phyloP scores from a whole-genome alignment of 1,284 basidiomycete genomes.

The Microstroma glucosiphilum region DNA sequence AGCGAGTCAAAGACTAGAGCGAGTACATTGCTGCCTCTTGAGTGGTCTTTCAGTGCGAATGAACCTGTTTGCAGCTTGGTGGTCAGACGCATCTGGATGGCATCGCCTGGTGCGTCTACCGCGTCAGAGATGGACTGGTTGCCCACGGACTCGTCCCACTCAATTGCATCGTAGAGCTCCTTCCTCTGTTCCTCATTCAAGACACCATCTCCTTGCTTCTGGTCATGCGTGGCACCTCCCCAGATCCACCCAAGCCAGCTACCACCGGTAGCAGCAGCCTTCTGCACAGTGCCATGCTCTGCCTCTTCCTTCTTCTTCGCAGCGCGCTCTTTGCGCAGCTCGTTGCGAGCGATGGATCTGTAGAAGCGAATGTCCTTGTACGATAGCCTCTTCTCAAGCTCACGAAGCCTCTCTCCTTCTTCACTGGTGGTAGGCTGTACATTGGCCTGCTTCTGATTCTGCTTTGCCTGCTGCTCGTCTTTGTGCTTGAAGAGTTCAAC shows the following conservation, averaged over 20 bases:
- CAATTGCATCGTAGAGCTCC: constrained; percentile 86
- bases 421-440: constrained; percentile 32
- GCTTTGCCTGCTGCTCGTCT: constrained; percentile 52
- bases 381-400: constrained; percentile 72
- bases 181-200: constrained; percentile 89
- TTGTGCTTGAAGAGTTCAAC: constrained; percentile 76
- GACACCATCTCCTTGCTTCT: constrained; percentile 52
- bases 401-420: constrained; percentile 56
- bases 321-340: constrained; percentile 69
- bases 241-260: constrained; percentile 50
- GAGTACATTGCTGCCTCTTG: constrained; percentile 62
- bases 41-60: constrained; percentile 38
- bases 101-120: constrained; percentile 64
- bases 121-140: constrained; percentile 26
- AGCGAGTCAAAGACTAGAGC: constrained; percentile 85
- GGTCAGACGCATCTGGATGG: constrained; percentile 70
- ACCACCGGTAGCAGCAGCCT: constrained; percentile 52
- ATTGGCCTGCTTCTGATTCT: constrained; percentile 35
- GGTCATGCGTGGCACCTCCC: constrained; percentile 17
- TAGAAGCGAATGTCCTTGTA: constrained; percentile 98
- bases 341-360: constrained; percentile 85
- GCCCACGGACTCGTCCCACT: constrained; percentile 63
- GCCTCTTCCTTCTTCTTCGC: constrained; percentile 46
- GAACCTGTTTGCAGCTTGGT: constrained; percentile 54
- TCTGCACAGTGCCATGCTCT: constrained; percentile 52